phyloP scores from a whole-genome alignment of 2,329 filamentous ascomycete genomes.

The Alternaria sp. region DNA sequence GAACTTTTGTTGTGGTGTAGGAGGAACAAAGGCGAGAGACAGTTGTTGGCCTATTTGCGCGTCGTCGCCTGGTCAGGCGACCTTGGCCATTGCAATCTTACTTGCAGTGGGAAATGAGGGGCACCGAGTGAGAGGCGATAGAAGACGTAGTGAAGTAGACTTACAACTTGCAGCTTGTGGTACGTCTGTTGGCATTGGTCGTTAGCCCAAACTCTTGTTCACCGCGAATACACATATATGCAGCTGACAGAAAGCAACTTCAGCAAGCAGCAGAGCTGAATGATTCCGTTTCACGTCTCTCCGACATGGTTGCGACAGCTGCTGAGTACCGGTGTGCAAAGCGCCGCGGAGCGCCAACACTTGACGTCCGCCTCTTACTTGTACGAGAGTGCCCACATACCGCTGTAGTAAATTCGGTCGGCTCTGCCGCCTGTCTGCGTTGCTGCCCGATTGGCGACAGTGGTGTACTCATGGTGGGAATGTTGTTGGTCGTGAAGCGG shows the following conservation, averaged over 20 bases:
- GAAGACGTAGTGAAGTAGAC: slow-evolving; percentile 49
- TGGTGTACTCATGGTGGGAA: slow-evolving; percentile 77
- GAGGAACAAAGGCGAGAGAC: slow-evolving; percentile 16
- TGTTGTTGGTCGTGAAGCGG: slow-evolving; percentile 91
- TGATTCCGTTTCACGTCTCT: background rate
- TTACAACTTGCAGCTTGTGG: slow-evolving; percentile 81
- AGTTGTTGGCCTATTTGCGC: slow-evolving; percentile 14
- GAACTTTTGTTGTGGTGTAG: slow-evolving; percentile 10
- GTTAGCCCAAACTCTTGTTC: slow-evolving; percentile 42
- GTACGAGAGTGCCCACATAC: slow-evolving; percentile 51
- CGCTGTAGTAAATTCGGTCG: slow-evolving; percentile 62
- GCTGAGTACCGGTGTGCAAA: slow-evolving; percentile 3
- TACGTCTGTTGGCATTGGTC: slow-evolving; percentile 61
- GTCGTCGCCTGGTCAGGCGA: slow-evolving; percentile 14
- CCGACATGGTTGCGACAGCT: slow-evolving; percentile 4
- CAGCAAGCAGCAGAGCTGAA: background rate
- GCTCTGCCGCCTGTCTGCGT: slow-evolving; percentile 63
- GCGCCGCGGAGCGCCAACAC: slow-evolving; percentile 8
- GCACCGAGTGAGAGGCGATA: slow-evolving; percentile 17
- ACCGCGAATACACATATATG: slow-evolving; percentile 23
- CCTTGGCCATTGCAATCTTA: slow-evolving; percentile 24
- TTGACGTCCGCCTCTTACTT: slow-evolving; percentile 9
- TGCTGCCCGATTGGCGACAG: slow-evolving; percentile 68
- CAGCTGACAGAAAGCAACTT: slow-evolving; percentile 3
- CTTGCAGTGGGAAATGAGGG: slow-evolving; percentile 14